Evolutionary conservation across 805 yeast species (phyloP), one percentile per base, ranked within the genome.

Genomic region (Candida awuae): DNA sequence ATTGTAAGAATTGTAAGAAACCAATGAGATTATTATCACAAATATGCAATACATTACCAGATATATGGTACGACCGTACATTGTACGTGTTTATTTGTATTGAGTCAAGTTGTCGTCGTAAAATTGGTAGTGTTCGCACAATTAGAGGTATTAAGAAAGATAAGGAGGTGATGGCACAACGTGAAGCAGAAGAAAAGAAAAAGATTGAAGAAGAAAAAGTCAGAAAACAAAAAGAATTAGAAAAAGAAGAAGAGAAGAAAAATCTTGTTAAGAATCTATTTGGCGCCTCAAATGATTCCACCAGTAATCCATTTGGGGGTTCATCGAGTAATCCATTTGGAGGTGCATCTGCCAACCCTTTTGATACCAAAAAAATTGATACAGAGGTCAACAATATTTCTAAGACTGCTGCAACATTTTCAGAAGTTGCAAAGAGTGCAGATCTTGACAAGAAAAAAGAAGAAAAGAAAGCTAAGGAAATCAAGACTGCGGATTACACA

Each of bases 31-130:
- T 90, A 33, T 63, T 88, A 22, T 59, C 80, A 1, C 97, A 92
- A 56, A 81, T 90, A 2, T 81, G 71, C 59, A 81, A 95, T 0
- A 94, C 94, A 1, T 59, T 88, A 30, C 84, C 78, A 25, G 71
- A 71, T 26, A 68, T 79, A 9, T 65, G 76, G 30, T 86, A 88
- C 54, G 95, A 85, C 51, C 73, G 98, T 43, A 77, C 77, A 3
- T 59, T 92, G 14, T 92, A 90, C 53, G 69, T 92, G 0, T 84
- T 90, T 55, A 76, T 78, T 2, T 92, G 98, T 60, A 54, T 64
- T 14, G 71, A 73, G 32, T 63, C 74, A 17, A 49, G 60, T 0
- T 92, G 98, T 57, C 70, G 81, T 32, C 68, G 84, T 45, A 72
- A 74, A 48, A 66, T 71, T 4, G 95, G 95, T 5, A 66, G 83